Evolutionary conservation across 768 basidiomycete species (phyloP).

Genomic region (Pleurotus salmoneostramineus): DNA sequence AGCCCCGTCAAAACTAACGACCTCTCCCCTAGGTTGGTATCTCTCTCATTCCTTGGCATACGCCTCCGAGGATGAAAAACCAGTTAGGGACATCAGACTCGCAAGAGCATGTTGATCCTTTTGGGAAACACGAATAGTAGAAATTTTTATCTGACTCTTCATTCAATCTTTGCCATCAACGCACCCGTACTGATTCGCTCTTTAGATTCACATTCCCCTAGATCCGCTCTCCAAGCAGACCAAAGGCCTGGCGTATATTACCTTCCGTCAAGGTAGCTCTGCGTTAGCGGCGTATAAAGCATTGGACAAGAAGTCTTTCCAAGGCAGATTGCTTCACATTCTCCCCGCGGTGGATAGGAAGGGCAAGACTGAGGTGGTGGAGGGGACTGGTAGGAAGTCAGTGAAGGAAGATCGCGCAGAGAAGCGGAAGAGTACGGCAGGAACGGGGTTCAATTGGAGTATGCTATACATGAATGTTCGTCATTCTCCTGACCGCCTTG

Average conservation of each 20-base stretch:
- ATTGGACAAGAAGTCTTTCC: slow-evolving; percentile 83
- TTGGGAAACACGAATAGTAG: slow-evolving; percentile 64
- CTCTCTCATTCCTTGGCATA: background rate
- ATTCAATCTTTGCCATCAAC: slow-evolving; percentile 14
- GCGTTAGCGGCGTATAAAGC: slow-evolving; percentile 68
- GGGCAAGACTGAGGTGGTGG: slow-evolving; percentile 38
- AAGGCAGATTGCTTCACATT: slow-evolving; percentile 89
- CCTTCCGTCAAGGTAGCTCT: slow-evolving; percentile 33
- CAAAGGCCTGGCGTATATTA: slow-evolving; percentile 52
- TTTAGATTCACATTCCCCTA: slow-evolving; percentile 46
- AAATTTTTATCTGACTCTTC: slow-evolving; percentile 33
- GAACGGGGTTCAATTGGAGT: slow-evolving; percentile 87
- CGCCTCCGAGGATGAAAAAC: slow-evolving; percentile 37
- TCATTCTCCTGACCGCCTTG: slow-evolving; percentile 19
- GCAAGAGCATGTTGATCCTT: slow-evolving; percentile 47
- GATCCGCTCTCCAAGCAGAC: slow-evolving; percentile 39
- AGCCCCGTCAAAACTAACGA: background rate
- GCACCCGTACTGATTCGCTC: slow-evolving; percentile 11
- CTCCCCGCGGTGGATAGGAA: slow-evolving; percentile 77
- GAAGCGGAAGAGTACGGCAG: slow-evolving; percentile 63
- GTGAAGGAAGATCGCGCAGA: slow-evolving; percentile 59
- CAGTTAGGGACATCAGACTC: slow-evolving; percentile 66
- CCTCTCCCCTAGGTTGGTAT: slow-evolving; percentile 12
- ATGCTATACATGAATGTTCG: slow-evolving; percentile 97
- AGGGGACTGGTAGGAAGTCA: slow-evolving; percentile 41